These are phyloP conservation scores for Chytriomyces hyalinus DNA, from an alignment of 192 early-diverging fungal species.

Conservation along the genomic window DNA sequence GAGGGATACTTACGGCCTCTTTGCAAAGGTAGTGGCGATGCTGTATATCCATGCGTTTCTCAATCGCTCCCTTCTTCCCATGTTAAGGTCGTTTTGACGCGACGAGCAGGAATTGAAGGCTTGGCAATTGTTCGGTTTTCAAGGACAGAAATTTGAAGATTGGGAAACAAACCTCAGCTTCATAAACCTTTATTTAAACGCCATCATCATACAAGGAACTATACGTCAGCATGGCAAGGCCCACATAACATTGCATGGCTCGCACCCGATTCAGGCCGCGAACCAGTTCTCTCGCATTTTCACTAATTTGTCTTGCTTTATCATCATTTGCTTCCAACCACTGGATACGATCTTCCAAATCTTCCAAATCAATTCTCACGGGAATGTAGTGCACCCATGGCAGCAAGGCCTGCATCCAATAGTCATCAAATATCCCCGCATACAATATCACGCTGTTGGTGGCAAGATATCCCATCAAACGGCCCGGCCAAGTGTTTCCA, in stretches of 20 bases:
- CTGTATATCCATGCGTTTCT: not conserved
- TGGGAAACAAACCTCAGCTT: slow-evolving; percentile 2
- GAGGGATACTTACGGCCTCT: slow-evolving; percentile 52
- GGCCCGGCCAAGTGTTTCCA: not conserved
- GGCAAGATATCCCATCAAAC: not conserved
- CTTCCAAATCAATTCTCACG: slow-evolving; percentile 23
- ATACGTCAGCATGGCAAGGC: slow-evolving; percentile 12
- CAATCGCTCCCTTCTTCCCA: not conserved
- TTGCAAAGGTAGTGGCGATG: slow-evolving; percentile 18
- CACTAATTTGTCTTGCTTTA: not conserved
- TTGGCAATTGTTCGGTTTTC: slow-evolving; percentile 41
- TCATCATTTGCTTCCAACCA: slow-evolving; percentile 22
- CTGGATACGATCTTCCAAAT: slow-evolving; percentile 22
- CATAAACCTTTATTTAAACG: not conserved
- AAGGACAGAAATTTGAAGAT: not conserved
- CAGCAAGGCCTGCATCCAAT: not conserved
- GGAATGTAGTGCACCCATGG: not conserved
- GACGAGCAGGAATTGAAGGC: slow-evolving; percentile 45
- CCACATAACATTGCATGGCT: slow-evolving; percentile 11
- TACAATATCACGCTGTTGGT: not conserved
- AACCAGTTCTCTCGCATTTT: slow-evolving; percentile 8
- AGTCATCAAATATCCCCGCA: not conserved
- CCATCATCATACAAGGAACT: not conserved
- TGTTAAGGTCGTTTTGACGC: slow-evolving; percentile 35
- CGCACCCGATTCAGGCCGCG: not conserved